Conservation (phyloP, 2,329 filamentous ascomycete species). For the Endothia cerciana region DNA sequence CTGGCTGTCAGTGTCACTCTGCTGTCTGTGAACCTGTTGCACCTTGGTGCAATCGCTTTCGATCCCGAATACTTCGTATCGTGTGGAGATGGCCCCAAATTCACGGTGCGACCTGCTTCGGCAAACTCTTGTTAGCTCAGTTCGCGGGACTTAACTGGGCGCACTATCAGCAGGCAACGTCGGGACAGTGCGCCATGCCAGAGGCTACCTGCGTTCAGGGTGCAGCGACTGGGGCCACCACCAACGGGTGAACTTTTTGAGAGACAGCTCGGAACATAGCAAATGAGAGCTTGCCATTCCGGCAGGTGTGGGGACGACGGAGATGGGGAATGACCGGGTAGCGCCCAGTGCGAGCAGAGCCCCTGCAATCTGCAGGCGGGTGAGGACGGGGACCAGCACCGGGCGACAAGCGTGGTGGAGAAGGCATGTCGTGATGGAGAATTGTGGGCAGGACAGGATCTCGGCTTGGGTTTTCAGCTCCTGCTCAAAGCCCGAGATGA, state of each 20-base stretch:
- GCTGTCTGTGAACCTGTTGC: constrained; percentile 11
- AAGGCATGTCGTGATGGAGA: constrained; percentile 28
- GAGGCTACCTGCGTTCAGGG: constrained; percentile 20
- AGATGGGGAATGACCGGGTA: constrained; percentile 32
- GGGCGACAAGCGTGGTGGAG: constrained; percentile 29
- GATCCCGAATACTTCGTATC: constrained; percentile 22
- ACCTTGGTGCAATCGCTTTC: constrained; percentile 20
- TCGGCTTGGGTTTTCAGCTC: constrained; percentile 26
- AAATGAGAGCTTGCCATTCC: constrained; percentile 22
- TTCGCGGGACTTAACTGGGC: background rate
- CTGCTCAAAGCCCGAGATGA: constrained; percentile 23
- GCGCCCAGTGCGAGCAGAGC: constrained; percentile 34
- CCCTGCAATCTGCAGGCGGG: constrained; percentile 26
- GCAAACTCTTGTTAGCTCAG: constrained; percentile 6
- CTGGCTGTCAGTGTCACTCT: constrained; percentile 23
- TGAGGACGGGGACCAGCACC: constrained; percentile 29
- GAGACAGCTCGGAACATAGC: constrained; percentile 22
- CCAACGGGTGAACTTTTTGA: constrained; percentile 22
- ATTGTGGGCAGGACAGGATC: constrained; percentile 20
- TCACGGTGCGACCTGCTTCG: constrained; percentile 15
- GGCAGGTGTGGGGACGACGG: constrained; percentile 25
- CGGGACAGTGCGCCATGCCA: constrained; percentile 21
- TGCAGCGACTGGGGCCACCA: constrained; percentile 10
- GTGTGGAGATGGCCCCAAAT: constrained; percentile 11
- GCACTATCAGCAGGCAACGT: background rate